Percentiles rank a stretch among this genome's conserved stretches.
Evolutionary conservation across 2,329 filamentous ascomycete species (phyloP).

Genomic region (Trichoderma afroharzianum): DNA sequence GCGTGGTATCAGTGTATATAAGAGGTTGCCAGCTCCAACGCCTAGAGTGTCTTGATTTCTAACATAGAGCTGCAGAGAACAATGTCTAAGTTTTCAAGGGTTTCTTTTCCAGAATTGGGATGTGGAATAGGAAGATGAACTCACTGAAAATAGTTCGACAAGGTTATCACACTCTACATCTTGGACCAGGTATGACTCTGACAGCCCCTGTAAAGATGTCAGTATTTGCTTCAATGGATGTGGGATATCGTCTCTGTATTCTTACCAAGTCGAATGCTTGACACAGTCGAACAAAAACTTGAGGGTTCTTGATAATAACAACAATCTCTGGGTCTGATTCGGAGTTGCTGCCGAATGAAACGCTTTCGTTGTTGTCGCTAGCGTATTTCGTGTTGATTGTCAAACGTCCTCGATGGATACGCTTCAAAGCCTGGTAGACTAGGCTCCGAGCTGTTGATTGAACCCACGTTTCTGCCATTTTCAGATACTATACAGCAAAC

Average conservation of each 20-base stretch:
- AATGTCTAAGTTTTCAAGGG: neutral
- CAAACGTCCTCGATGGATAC: conserved; percentile 9
- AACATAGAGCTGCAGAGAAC: conserved; percentile 8
- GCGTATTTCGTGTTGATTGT: conserved; percentile 1
- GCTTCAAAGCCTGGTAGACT: conserved; percentile 10
- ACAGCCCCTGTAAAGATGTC: conserved; percentile 13
- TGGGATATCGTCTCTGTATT: neutral
- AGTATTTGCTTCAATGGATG: neutral
- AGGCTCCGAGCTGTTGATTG: conserved; percentile 13
- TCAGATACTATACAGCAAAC: too few relatives aligned
- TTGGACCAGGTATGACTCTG: conserved; percentile 19
- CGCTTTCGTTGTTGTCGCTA: neutral
- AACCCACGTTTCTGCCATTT: conserved; percentile 19
- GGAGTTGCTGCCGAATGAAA: neutral
- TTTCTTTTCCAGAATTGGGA: too few relatives aligned
- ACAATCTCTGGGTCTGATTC: neutral
- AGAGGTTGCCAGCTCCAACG: neutral
- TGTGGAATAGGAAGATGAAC: neutral
- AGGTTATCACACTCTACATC: conserved; percentile 19
- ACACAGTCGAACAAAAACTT: conserved; percentile 16
- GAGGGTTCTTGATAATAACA: conserved; percentile 6
- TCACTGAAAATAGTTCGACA: conserved; percentile 15
- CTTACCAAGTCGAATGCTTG: conserved; percentile 18
- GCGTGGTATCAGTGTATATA: conserved; percentile 4
- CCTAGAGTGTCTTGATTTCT: conserved; percentile 3